Base-by-base conservation (phyloP, 2,329 filamentous ascomycete species). In the Cladosporium sphaerospermum region DNA sequence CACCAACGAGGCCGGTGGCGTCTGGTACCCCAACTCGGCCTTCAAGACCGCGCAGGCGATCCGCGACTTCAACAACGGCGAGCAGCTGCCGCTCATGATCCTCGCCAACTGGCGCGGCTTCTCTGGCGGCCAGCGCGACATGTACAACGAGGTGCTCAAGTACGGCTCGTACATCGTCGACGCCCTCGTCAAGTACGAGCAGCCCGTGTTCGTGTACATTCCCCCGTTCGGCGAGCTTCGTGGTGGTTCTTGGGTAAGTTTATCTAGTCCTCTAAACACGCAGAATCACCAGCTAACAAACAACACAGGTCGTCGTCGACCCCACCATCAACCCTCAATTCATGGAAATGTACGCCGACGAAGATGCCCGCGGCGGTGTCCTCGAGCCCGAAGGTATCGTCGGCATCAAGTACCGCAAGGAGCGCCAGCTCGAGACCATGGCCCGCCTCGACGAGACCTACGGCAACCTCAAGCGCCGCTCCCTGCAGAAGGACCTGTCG, bases 101-200 rank as follows among this genome's bases (percentile, higher is more conserved):
- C 84, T 99, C 59, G 93, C 93, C 75, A 99, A 99, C 81, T 99
- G 93, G 93, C 86, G 93, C 84, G 93, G 93, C 78, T 99, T 99
- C 89, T 99, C 93, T 62, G 93, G 93, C 78, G 93, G 93, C 60
- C 93, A 99, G 76, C 89, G 92, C 63, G 93, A 99, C 75, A 99
- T 99, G 93, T 99, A 95, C 84, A 96, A 97, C 77, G 93, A 99
- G 76, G 93, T 99, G 13, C 84, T 99, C 73, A 99, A 99, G 80
- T 99, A 99, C 68, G 93, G 93, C 69, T 96, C 92, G 14, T 97
- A 93, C 81, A 99, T 99, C 68, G 93, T 99, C 62, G 93, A 99
- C 67, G 92, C 92, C 52, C 85, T 99, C 45, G 90, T 96, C 79
- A 95, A 96, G 76, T 99, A 89, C 69, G 89, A 99, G 79, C 93